A percentile compares a stretch with the other conserved stretches of the same genome.
Evolutionary conservation across 192 early-diverging fungal species (phyloP).

Genomic region (Martensiomyces pterosporus): DNA sequence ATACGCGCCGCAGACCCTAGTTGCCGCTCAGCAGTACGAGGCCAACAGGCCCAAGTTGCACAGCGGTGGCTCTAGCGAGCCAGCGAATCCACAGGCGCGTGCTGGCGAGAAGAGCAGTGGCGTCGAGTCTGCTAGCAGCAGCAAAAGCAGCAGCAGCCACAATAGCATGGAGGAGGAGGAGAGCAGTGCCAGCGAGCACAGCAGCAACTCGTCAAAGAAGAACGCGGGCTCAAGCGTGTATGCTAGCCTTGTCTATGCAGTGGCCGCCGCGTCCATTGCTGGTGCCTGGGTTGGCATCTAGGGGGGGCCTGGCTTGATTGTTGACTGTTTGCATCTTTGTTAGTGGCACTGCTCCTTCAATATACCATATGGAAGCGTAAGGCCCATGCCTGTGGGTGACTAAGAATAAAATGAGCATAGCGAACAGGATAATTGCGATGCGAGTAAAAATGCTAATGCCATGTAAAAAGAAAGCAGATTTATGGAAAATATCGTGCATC

Average conservation of each 20-base stretch:
- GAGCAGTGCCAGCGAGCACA: background rate
- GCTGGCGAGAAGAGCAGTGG: conserved; percentile 2
- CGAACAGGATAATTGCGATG: too few species aligned
- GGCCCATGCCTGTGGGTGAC: too few species aligned
- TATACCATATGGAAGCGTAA: too few species aligned
- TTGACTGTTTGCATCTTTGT: too few species aligned
- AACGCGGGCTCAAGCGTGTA: conserved; percentile 2
- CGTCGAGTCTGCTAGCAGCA: background rate
- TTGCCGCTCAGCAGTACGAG: conserved; percentile 35
- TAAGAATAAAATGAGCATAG: too few species aligned
- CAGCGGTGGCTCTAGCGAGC: too few species aligned
- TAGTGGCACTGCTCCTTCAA: too few species aligned
- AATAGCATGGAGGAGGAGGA: conserved; percentile 10
- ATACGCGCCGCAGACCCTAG: conserved; percentile 27
- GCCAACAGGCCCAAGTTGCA: conserved; percentile 9
- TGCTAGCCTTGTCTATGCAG: background rate
- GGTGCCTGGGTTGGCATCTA: background rate
- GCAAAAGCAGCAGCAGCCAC: too few species aligned
- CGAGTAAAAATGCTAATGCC: too few species aligned
- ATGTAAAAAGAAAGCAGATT: too few species aligned
- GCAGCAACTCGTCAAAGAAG: background rate
- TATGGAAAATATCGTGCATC: conserved; percentile 3
- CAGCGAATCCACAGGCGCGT: conserved; percentile 1
- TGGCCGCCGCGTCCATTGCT: background rate
- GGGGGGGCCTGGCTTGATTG: too few species aligned